Evolutionary conservation across 1,284 basidiomycete genomes (phyloP), one percentile per base, ranked within the genome.

Genomic region (Sporisorium sorghi): DNA sequence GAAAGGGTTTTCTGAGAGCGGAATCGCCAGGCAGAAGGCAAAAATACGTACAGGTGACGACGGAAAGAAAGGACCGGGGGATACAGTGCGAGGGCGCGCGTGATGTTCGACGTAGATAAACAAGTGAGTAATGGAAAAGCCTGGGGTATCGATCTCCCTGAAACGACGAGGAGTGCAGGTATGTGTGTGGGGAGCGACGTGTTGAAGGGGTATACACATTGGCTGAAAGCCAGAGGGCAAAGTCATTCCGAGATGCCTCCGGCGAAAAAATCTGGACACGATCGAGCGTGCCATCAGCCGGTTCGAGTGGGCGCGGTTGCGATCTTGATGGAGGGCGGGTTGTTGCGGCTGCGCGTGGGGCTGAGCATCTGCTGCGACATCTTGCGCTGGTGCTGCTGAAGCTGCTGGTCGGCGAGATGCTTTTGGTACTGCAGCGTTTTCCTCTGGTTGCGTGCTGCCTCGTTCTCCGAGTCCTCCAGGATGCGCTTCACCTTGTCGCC

Each of bases 401-500:
- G 58, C 50, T 73, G 65, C 43, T 69, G 61, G 28, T 73, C 65
- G 4, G 66, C 66, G 12, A 73, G 58, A 55, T 73, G 71, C 43
- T 64, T 67, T 30, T 73, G 70, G 47, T 73, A 73, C 35, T 58
- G 62, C 3, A 74, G 61, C 19, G 53, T 61, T 39, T 74, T 69
- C 37, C 67, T 50, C 42, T 72, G 58, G 28, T 61, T 76, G 15
- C 65, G 21, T 1, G 65, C 66, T 15, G 56, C 58, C n/a, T 67
- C 63, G 32, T 64, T 50, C 40, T 72, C 72, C 28, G 67, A 58
- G 23, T 69, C 62, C 47, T 71, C 67, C 42, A 77, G 28, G 15
- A 75, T 55, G 52, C 52, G 46, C 19, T 66, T 60, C 30, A 75
- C 58, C 35, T 75, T 74, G 8, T 75, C 72, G 23, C 76, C 73